Evolutionary conservation across 768 basidiomycete genomes (phyloP).

Genomic region (Exidia glandulosa): DNA sequence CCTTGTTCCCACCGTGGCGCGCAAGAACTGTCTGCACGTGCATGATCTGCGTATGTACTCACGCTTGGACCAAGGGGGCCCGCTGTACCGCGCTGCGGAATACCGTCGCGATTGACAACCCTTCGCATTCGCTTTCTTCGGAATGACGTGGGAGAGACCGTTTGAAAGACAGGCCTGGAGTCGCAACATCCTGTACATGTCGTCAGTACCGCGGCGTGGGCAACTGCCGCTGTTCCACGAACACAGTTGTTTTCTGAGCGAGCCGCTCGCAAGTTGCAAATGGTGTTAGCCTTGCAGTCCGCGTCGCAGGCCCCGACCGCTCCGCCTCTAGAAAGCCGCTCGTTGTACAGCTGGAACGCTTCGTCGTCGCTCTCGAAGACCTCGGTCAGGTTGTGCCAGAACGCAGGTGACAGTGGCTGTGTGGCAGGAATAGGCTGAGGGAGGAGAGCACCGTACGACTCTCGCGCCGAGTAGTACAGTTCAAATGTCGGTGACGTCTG

Average conservation of each 20-base stretch:
- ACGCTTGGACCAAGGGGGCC: too few species aligned
- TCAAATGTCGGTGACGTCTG: slow-evolving; percentile 25
- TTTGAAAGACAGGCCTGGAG: not conserved
- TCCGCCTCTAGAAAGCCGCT: slow-evolving; percentile 30
- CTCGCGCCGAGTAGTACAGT: slow-evolving; percentile 46
- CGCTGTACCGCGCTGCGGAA: too few species aligned
- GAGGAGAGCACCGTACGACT: slow-evolving; percentile 37
- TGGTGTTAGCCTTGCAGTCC: slow-evolving; percentile 28
- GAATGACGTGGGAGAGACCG: too few species aligned
- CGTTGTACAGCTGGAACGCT: slow-evolving; percentile 36
- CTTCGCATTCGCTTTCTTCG: too few species aligned
- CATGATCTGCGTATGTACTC: too few species aligned
- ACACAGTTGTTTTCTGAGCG: slow-evolving; percentile 9
- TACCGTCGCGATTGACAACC: too few species aligned
- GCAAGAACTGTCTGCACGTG: too few species aligned
- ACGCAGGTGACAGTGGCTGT: slow-evolving; percentile 35
- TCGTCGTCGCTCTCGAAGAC: slow-evolving; percentile 35
- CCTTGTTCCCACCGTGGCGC: too few species aligned
- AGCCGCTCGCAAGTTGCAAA: slow-evolving; percentile 34
- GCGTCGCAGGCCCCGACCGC: slow-evolving; percentile 20
- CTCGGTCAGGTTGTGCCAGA: slow-evolving; percentile 54
- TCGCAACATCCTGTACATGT: not conserved
- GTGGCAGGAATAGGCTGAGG: slow-evolving; percentile 19
- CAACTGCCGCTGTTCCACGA: too few species aligned
- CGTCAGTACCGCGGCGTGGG: not conserved